Evolutionary conservation across 257 asterid genomes (phyloP).

Genomic region (Nicotiana attenuata): DNA sequence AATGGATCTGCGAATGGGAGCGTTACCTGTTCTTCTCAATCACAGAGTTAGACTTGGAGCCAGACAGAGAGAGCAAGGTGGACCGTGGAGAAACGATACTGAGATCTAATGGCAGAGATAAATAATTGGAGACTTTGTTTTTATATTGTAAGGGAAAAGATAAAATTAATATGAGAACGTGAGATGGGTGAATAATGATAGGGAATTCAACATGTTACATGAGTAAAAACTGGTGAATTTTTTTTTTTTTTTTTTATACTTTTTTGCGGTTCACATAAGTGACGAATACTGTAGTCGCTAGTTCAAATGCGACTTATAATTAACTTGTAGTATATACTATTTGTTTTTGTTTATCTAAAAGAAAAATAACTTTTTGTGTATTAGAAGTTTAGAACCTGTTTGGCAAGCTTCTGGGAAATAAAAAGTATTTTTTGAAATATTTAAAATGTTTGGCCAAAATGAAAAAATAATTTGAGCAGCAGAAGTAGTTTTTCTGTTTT

Average conservation of each 20-base stretch:
- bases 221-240: background rate
- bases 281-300: no score
- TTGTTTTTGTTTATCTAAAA: no score
- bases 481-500: no score
- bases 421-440: no score
- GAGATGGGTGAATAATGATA: background rate
- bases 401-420: no score
- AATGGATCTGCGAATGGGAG: conserved; percentile 3
- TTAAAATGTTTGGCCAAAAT: no score
- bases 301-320: no score
- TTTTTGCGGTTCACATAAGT: background rate
- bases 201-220: background rate
- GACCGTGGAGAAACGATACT: conserved; percentile 12
- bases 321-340: no score
- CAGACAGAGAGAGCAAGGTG: conserved; percentile 1
- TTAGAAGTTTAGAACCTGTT: no score
- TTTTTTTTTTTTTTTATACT: background rate
- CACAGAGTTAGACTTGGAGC: background rate
- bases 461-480: no score
- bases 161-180: background rate
- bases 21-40: background rate
- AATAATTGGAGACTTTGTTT: background rate
- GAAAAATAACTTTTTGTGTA: no score
- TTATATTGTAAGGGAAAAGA: background rate
- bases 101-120: conserved; percentile 11